A percentile compares a stretch with the other conserved stretches of the same genome.
phyloP scores from a whole-genome alignment of 1,284 basidiomycete genomes.

The Ustilago tritici region DNA sequence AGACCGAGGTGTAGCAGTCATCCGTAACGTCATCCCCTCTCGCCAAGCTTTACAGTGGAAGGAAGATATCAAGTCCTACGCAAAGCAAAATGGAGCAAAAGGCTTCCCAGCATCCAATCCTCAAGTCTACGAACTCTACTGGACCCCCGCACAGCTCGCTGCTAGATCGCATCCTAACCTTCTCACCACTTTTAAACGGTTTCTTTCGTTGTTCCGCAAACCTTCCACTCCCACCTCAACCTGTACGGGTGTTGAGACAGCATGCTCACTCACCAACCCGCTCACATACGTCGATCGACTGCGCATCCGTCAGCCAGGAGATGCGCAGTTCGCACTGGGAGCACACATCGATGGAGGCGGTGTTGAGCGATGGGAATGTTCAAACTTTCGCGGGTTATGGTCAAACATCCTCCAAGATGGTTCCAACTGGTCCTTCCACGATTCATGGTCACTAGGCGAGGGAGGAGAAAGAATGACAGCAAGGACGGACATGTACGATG shows the following conservation, averaged over 20 bases:
- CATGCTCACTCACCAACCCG: slow-evolving; percentile 75
- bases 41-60: slow-evolving; percentile 47
- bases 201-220: slow-evolving; percentile 55
- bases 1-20: slow-evolving; percentile 49
- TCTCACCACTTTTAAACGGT: slow-evolving; percentile 34
- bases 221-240: slow-evolving; percentile 7
- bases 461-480: slow-evolving; percentile 49
- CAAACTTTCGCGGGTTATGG: slow-evolving; percentile 75
- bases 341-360: slow-evolving; percentile 82
- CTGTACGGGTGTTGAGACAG: slow-evolving; percentile 34
- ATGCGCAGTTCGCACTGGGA: slow-evolving; percentile 78
- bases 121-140: slow-evolving; percentile 63
- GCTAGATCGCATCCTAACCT: slow-evolving; percentile 52
- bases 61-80: slow-evolving; percentile 48
- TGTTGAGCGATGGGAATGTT: slow-evolving; percentile 83
- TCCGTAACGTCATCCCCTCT: slow-evolving; percentile 49
- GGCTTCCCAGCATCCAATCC: slow-evolving; percentile 59
- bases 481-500: slow-evolving; percentile 56
- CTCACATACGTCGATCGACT: slow-evolving; percentile 82
- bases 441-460: slow-evolving; percentile 71
- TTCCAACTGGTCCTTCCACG: slow-evolving; percentile 70
- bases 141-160: slow-evolving; percentile 47
- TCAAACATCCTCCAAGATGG: slow-evolving; percentile 74
- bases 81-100: slow-evolving; percentile 44
- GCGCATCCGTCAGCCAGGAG: slow-evolving; percentile 80